phyloP scores from a whole-genome alignment of 106 monocot species.

The Amphibolis antarctica region DNA sequence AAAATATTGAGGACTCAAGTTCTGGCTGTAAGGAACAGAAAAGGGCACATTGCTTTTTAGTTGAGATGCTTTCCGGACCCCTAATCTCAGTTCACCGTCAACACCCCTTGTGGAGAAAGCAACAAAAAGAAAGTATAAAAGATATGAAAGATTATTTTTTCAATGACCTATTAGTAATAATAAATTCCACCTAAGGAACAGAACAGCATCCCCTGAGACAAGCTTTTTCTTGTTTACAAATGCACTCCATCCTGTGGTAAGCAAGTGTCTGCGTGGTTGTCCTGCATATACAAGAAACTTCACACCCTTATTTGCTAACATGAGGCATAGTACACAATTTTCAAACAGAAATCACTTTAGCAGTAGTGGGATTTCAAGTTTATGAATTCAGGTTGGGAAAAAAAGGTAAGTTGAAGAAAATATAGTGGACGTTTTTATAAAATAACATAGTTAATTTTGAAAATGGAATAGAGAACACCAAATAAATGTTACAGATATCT shows the following conservation, averaged over 20 bases:
- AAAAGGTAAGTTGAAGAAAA: no score
- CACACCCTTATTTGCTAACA: background rate
- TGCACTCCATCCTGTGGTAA: conserved; percentile 94
- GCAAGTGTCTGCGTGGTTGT: conserved; percentile 88
- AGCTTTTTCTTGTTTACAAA: conserved; percentile 97
- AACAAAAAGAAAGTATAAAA: background rate
- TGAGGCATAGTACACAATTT: no score
- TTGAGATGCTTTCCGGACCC: conserved; percentile 76
- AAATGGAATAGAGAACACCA: no score
- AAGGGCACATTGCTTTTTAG: conserved; percentile 29
- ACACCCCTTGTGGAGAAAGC: conserved; percentile 37
- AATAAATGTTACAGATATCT: no score
- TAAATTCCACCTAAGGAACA: conserved; percentile 63
- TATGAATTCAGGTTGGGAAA: no score
- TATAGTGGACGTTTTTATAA: no score
- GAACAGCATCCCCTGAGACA: conserved; percentile 84
- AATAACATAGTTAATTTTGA: no score
- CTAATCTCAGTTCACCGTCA: conserved; percentile 76
- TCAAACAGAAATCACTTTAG: no score
- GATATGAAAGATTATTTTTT: background rate
- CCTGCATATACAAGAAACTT: conserved; percentile 27
- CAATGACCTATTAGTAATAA: background rate
- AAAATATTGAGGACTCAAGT: conserved; percentile 15
- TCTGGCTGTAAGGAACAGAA: conserved; percentile 24
- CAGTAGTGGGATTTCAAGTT: no score